Evolutionary conservation across 2,329 filamentous ascomycete species (phyloP), one percentile per base, ranked within the genome.

Genomic region (Coniochaeta sp.): DNA sequence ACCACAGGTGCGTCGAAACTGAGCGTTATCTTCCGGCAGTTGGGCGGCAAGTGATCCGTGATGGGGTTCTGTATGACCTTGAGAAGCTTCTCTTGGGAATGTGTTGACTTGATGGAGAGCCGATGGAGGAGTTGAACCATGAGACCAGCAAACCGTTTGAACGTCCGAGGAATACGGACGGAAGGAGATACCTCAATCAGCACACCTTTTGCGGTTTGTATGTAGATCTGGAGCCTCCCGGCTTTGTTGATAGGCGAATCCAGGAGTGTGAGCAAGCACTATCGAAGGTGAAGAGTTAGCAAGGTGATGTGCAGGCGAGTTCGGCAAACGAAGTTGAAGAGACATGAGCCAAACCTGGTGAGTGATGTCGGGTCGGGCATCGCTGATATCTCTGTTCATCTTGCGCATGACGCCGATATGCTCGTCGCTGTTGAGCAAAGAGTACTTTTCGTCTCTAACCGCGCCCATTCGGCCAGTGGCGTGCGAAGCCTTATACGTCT

Each of bases 391-490:
- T 68, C 95, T 85, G 74, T 96, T 96, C 93, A 98, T 98, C 81
- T 98, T 99, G 71, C 95, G 89, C 92, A 99, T 96, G 66, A 98
- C 90, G 64, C 95, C 95, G 67, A 99, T 99, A 74, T 99, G 95
- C 77, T 99, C 95, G 72, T 99, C 95, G 76, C 93, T 97, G 81
- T 99, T 99, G 70, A 99, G 87, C 58, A 99, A 81, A 63, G 93
- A 96, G 77, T 96, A 99, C 76, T 98, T 98, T 73, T 97, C 93
- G 69, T 97, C 93, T 58, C 90, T 86, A 62, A 85, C 84, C 61
- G 82, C 79, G 34, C 86, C 81, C 79, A 73, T 86, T 76, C 77
- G 87, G 77, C 72, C 84, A 74, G 71, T 82, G 74, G 87, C 84
- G 66, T 91, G 87, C 22, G 90, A 89, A 1, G 95, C 90, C 73